phyloP scores from a whole-genome alignment of 306 rosid species.

The Erythrophleum fordii region DNA sequence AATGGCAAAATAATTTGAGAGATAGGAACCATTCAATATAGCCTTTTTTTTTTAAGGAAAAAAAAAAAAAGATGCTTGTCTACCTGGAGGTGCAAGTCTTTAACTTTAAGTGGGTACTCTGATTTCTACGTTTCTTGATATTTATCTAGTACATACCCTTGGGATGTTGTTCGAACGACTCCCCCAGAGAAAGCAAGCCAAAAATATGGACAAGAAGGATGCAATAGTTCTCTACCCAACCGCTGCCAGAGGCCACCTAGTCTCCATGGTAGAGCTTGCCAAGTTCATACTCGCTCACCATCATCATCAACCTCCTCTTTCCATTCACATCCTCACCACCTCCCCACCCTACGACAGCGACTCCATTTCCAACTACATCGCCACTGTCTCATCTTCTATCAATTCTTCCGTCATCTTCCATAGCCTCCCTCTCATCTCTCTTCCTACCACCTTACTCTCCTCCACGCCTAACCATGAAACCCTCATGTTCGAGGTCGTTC shows the following conservation, averaged over 20 bases:
- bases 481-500: constrained; percentile 37
- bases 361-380: constrained; percentile 33
- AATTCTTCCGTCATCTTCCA: constrained; percentile 26
- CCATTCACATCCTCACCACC: constrained; percentile 45
- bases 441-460: constrained; percentile 21
- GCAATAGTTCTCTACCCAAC: constrained; percentile 50
- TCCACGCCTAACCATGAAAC: constrained; percentile 33
- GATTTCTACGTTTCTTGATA: too few species aligned
- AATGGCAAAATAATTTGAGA: too few species aligned
- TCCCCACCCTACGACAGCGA: constrained; percentile 36
- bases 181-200: not conserved
- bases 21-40: too few species aligned
- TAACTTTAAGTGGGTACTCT: too few species aligned
- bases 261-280: constrained; percentile 49
- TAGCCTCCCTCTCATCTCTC: constrained; percentile 27
- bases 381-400: constrained; percentile 43
- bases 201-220: not conserved
- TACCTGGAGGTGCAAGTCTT: too few species aligned
- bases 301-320: constrained; percentile 27
- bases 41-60: too few species aligned
- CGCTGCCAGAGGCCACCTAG: constrained; percentile 44
- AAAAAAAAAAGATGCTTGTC: too few species aligned
- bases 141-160: too few species aligned
- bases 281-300: constrained; percentile 39
- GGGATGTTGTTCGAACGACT: too few species aligned